phyloP scores from a whole-genome alignment of 257 asterid genomes.

The Nicotiana undulata region DNA sequence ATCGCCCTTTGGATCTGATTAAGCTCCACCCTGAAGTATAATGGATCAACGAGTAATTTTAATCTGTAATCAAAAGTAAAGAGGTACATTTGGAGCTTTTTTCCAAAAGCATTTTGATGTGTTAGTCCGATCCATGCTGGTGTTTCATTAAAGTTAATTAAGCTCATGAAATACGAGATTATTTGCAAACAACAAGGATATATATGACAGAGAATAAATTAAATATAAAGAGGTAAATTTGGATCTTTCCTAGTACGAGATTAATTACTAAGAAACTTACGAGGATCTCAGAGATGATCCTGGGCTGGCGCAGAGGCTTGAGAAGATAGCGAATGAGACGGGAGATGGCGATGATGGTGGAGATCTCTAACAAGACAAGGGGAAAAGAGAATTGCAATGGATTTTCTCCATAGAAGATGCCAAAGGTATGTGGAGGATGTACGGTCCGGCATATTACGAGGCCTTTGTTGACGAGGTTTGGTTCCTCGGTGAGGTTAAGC shows the following conservation, averaged over 20 bases:
- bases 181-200: no score
- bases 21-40: no score
- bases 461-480: not conserved
- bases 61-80: no score
- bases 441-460: conserved; percentile 27
- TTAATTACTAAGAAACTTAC: conserved; percentile 37
- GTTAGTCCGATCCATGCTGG: no score
- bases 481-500: not conserved
- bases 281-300: conserved; percentile 50
- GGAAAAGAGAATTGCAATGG: conserved; percentile 56
- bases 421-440: conserved; percentile 31
- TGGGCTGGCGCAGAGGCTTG: conserved; percentile 73
- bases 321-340: conserved; percentile 41
- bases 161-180: no score
- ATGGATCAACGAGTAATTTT: no score
- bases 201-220: no score
- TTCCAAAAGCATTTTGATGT: no score
- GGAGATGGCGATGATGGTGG: conserved; percentile 27
- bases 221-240: no score
- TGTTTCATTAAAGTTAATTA: no score
- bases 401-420: conserved; percentile 72
- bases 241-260: not conserved
- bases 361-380: conserved; percentile 34
- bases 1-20: no score
- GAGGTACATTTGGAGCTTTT: no score